Evolutionary conservation across 2,329 filamentous ascomycete species (phyloP).

Genomic region (Teratosphaeria epicoccoides): DNA sequence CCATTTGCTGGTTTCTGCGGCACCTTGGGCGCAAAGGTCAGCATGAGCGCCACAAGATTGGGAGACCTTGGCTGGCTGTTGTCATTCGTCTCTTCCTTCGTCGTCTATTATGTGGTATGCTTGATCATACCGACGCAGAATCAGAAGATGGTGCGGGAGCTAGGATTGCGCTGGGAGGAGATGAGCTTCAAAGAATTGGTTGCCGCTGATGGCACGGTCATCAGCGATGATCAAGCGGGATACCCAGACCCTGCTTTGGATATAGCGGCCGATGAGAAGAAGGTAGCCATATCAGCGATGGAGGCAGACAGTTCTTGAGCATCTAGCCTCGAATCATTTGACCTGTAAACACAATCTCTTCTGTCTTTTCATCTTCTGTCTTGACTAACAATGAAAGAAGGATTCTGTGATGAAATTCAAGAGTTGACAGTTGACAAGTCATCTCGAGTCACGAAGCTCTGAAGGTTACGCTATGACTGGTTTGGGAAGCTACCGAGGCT

Average conservation of each 20-base stretch:
- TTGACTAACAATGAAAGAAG: no score
- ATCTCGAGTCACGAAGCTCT: no score
- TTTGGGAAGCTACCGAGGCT: no score
- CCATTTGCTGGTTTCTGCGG: constrained; percentile 46
- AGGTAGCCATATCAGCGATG: not conserved
- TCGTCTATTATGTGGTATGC: constrained; percentile 41
- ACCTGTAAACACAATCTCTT: no score
- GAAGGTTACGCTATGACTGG: no score
- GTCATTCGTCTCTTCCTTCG: constrained; percentile 46
- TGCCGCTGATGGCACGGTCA: constrained; percentile 11
- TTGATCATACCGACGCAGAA: constrained; percentile 30
- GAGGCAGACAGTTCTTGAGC: not conserved
- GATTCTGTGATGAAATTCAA: no score
- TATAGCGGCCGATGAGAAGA: not conserved
- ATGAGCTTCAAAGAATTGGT: constrained; percentile 12
- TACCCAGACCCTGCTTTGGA: constrained; percentile 2
- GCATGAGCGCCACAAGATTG: constrained; percentile 23
- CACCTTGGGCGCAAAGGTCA: constrained; percentile 29
- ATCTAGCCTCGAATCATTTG: not conserved
- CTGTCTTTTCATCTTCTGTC: no score
- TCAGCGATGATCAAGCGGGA: constrained; percentile 8
- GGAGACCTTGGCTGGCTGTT: constrained; percentile 54
- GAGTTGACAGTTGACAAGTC: no score
- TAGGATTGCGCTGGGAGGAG: constrained; percentile 22
- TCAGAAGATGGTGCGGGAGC: constrained; percentile 26